Conservation (phyloP, 441 rosid species). For the Viola pubescens region DNA sequence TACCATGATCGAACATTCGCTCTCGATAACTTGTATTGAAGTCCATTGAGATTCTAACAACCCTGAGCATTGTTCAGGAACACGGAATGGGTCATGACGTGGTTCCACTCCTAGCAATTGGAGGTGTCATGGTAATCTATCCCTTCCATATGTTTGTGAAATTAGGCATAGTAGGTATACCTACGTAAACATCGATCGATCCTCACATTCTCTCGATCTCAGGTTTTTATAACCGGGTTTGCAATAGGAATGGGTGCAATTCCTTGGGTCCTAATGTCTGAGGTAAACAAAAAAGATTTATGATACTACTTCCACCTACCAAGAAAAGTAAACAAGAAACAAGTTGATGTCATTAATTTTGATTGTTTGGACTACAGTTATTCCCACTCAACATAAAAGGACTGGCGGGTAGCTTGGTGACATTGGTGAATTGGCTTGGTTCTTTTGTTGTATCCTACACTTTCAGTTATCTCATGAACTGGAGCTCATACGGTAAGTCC, state of each 20-base stretch:
- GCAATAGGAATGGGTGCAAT: conserved; percentile 41
- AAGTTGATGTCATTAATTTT: not conserved
- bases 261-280: conserved; percentile 58
- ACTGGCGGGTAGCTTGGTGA: conserved; percentile 24
- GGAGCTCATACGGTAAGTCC: conserved; percentile 18
- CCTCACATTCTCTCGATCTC: not conserved
- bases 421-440: conserved; percentile 21
- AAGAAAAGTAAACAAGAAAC: not conserved
- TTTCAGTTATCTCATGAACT: conserved; percentile 18
- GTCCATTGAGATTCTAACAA: not conserved
- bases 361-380: conserved; percentile 14
- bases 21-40: not conserved
- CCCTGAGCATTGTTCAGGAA: not conserved
- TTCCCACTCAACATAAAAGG: conserved; percentile 27
- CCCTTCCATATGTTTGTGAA: not conserved
- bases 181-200: not conserved
- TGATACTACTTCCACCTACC: not conserved
- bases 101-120: not conserved
- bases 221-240: conserved; percentile 22
- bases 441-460: conserved; percentile 23
- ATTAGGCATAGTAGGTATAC: not conserved
- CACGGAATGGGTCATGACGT: not conserved
- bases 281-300: conserved; percentile 26
- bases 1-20: not conserved
- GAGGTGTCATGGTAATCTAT: not conserved